These are phyloP conservation scores for Cetradonia linearis DNA, from an alignment of 495 filamentous ascomycete species.

Conservation along the genomic window DNA sequence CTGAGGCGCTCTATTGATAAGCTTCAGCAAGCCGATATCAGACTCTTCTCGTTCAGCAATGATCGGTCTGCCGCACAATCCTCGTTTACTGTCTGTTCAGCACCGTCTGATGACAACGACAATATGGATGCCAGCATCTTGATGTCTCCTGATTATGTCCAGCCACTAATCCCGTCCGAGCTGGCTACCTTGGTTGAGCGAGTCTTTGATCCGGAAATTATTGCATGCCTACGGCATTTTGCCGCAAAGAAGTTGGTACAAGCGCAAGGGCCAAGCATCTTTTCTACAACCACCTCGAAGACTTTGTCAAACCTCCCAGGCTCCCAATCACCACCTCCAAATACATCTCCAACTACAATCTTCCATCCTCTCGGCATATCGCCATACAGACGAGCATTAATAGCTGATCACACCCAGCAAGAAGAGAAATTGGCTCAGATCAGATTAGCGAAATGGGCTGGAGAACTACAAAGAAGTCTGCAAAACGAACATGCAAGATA, in stretches of 20 bases:
- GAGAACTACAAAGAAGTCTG: conserved; percentile 74
- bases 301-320: conserved; percentile 3
- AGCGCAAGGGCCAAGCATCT: conserved; percentile 36
- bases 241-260: conserved; percentile 81
- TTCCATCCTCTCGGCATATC: conserved; percentile 32
- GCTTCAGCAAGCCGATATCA: conserved; percentile 50
- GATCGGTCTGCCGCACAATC: conserved; percentile 26
- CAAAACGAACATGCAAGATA: conserved; percentile 73
- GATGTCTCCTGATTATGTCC: conserved; percentile 89
- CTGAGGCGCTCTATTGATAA: conserved; percentile 57
- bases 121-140: conserved; percentile 91
- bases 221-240: conserved; percentile 77
- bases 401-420: conserved; percentile 59
- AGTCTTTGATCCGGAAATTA: conserved; percentile 68
- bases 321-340: conserved; percentile 19
- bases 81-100: conserved; percentile 77
- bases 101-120: conserved; percentile 63
- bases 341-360: conserved; percentile 25
- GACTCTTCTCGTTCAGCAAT: conserved; percentile 56
- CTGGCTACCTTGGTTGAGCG: conserved; percentile 57
- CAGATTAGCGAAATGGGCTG: conserved; percentile 78
- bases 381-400: conserved; percentile 58
- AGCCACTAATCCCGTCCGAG: conserved; percentile 73
- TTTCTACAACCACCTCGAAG: conserved; percentile 18
- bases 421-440: conserved; percentile 71